Evolutionary conservation across 352 stramenopile genomes (phyloP), one percentile per base, ranked within the genome.

Genomic region (Globisporangium apiculatum): DNA sequence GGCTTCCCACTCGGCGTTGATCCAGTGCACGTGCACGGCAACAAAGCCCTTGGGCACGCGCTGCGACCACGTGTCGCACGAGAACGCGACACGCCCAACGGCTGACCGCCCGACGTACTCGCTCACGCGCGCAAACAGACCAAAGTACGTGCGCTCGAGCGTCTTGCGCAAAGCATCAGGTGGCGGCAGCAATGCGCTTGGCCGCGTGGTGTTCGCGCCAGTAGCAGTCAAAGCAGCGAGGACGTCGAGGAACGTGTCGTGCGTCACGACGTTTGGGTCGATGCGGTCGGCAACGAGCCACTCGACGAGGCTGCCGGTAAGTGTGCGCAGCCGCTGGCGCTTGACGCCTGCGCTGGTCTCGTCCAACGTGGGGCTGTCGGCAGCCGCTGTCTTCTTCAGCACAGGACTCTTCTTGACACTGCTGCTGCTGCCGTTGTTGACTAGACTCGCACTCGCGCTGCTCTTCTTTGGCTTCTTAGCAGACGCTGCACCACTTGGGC

Each of bases 1-100:
- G 73, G 80, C 86, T 61, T 91, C 80, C 80, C 80, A 91, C n/a
- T 91, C 80, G 7, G 80, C 78, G 65, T 91, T 91, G 69, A 91
- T 85, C 80, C 80, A 91, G 61, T 91, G 76, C 63, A 91, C 56
- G 61, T 91, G 68, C 62, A 91, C 80, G 12, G 72, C 76, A 65
- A 91, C 78, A 55, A 81, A 89, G 3, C 79, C 80, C 69, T 91
- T 91, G 64, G 76, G 75, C 41, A 87, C 79, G 40, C 68, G 70
- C 14, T 69, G 69, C 1, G 80, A 91, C 80, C 80, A 91, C 53
- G 80, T 91, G 60, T 91, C 80, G 55, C 80, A 91, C 48, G 80
- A 87, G 55, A 91, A 91, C 24, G 78, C 84, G 60, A 91, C 76
- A 35, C 79, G 78, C 1, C 80, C 78, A 17, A 84, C 73, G 9